Base-by-base conservation (phyloP, 2,329 filamentous ascomycete genomes). In the Blastomyces percursus region DNA sequence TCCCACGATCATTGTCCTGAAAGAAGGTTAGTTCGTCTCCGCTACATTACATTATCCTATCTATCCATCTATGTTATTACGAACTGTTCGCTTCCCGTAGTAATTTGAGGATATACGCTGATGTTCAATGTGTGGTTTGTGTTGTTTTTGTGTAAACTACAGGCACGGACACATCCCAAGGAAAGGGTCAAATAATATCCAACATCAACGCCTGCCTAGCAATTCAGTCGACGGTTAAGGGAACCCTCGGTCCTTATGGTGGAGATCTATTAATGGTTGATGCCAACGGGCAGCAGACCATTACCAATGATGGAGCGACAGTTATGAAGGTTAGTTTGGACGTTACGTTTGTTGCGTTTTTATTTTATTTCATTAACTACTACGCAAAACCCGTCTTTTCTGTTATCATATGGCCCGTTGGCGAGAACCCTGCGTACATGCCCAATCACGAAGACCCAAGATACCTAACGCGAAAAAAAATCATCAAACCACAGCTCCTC, bases 161-260 rank as follows among this genome's bases (percentile, higher is more conserved):
- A 96, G 94, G 94, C 72, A 99, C 94, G 80, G 94, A 99, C 77
- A 86, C 91, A 71, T 97, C 94, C 61, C 94, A 99, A 79, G 94
- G 94, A 72, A 94, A 95, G 77, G 92, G 92, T 62, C 94, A 99
- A 80, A 88, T 99, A 72, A 80, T 99, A 71, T 95, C 93, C 71
- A 99, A 99, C 79, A 97, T 99, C 80, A 96, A 96, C 81, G 94
- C 94, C 69, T 99, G 94, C 77, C 82, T 96, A 71, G 93, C 94
- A 30, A 92, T 99, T 50, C 94, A 99, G 80, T 84, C 87, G 59
- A 97, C 93, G 64, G 93, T 99, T 80, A 95, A 96, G 81, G 90
- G 89, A 71, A 99, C 94, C 24, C 83, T 99, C 44, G 94, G 94
- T 50, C 94, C 94, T 42, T 99, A 97, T 78, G 94, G 94, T 74